phyloP scores from a whole-genome alignment of 2,329 filamentous ascomycete species.

The Colletotrichum orchidophilum region DNA sequence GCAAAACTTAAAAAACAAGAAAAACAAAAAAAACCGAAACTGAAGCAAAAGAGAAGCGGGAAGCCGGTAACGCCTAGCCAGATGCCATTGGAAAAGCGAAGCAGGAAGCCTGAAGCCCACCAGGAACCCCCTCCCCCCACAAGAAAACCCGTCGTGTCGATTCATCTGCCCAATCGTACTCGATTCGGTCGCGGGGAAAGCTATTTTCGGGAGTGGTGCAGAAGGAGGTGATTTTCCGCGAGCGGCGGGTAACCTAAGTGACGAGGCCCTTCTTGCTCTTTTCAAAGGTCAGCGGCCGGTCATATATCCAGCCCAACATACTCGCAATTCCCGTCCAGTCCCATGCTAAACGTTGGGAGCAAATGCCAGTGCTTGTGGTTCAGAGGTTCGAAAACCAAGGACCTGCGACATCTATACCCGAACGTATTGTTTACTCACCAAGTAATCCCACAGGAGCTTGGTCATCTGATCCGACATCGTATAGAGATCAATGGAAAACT shows the following conservation, averaged over 20 bases:
- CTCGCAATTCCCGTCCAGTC: neutral
- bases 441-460: slow-evolving; percentile 95
- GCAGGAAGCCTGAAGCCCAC: neutral
- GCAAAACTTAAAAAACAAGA: slow-evolving; percentile 6
- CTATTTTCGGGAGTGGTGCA: slow-evolving; percentile 2
- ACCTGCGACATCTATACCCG: slow-evolving; percentile 5
- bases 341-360: neutral
- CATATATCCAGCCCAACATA: slow-evolving; percentile 1
- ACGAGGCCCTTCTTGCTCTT: slow-evolving; percentile 55
- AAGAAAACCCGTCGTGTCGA: slow-evolving; percentile 1
- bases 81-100: slow-evolving; percentile 29
- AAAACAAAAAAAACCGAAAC: slow-evolving; percentile 1
- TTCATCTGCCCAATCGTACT: slow-evolving; percentile 7
- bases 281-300: slow-evolving; percentile 23
- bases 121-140: neutral
- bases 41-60: slow-evolving; percentile 4
- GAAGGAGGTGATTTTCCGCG: slow-evolving; percentile 7
- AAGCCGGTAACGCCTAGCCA: slow-evolving; percentile 35
- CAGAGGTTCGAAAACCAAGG: neutral
- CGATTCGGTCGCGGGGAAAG: neutral
- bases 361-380: neutral
- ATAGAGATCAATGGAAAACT: slow-evolving; percentile 98
- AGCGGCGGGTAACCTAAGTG: slow-evolving; percentile 37
- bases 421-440: slow-evolving; percentile 49
- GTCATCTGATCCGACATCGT: slow-evolving; percentile 91